Conservation (phyloP, 2,329 filamentous ascomycete genomes). For the Waltergamsia citrina region DNA sequence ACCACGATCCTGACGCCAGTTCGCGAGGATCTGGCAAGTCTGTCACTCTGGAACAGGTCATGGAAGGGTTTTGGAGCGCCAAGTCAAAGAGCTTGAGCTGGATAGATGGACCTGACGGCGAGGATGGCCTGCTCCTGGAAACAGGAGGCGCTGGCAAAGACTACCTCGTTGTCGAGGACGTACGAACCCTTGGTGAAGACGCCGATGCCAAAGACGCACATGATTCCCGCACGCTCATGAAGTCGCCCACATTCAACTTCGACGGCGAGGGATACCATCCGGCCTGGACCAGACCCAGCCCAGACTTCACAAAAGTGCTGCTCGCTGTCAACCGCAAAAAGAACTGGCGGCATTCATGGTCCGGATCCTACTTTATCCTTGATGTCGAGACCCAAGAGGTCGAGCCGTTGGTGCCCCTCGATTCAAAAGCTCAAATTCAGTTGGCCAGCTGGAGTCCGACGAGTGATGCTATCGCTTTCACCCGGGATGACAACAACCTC, state of each 20-base stretch:
- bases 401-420: conserved; percentile 65
- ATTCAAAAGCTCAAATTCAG: conserved; percentile 60
- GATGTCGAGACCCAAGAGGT: conserved; percentile 74
- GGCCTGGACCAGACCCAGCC: conserved; percentile 61
- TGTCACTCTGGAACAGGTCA: conserved; percentile 63
- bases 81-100: conserved; percentile 59
- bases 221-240: conserved; percentile 65
- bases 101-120: conserved; percentile 64
- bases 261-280: conserved; percentile 47
- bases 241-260: conserved; percentile 52
- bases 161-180: conserved; percentile 80
- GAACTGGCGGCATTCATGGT: conserved; percentile 88
- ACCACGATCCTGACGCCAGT: conserved; percentile 61
- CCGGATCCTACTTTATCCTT: conserved; percentile 82
- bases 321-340: conserved; percentile 62
- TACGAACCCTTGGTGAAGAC: conserved; percentile 34
- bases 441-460: conserved; percentile 83
- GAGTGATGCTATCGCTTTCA: conserved; percentile 83
- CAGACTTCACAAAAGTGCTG: conserved; percentile 77
- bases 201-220: conserved; percentile 18
- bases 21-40: conserved; percentile 57
- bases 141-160: conserved; percentile 53
- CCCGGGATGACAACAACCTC: conserved; percentile 73
- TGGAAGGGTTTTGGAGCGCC: conserved; percentile 56
- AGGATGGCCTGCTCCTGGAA: conserved; percentile 81